These are phyloP conservation scores for Cutaneotrichosporon sp. DNA, from an alignment of 1,284 basidiomycete species.

Conservation along the genomic window DNA sequence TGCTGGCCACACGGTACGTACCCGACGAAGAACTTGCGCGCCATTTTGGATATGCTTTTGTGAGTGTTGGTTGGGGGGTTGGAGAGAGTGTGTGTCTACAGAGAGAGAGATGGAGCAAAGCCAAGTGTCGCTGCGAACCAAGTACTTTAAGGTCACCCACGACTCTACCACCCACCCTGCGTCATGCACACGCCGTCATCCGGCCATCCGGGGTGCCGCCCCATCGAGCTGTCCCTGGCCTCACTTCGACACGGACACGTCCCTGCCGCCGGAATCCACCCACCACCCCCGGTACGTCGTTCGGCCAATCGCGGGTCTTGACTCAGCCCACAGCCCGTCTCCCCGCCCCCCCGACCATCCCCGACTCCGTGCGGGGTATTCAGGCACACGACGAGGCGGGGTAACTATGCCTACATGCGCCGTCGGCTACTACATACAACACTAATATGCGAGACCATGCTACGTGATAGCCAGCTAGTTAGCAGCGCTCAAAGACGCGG, in stretches of 20 bases:
- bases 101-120: background rate
- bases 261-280: background rate
- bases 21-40: constrained; percentile 46
- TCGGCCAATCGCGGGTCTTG: constrained; percentile 1
- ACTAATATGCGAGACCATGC: no score
- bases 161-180: no score
- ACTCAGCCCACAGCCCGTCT: background rate
- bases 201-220: background rate
- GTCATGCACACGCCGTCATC: no score
- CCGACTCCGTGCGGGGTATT: background rate
- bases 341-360: background rate
- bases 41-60: constrained; percentile 26
- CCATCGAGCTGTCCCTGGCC: background rate
- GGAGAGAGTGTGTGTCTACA: background rate
- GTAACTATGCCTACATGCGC: background rate
- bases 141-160: no score
- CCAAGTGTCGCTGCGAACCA: no score
- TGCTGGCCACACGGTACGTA: constrained; percentile 18
- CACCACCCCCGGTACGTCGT: background rate
- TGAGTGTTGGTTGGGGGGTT: background rate
- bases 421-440: background rate
- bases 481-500: constrained; percentile 84
- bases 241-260: background rate
- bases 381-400: background rate
- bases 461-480: background rate